Percentiles rank a stretch among this genome's conserved stretches.
Conservation (phyloP, 2,329 filamentous ascomycete genomes). For the Amauroascus verrucosus region DNA sequence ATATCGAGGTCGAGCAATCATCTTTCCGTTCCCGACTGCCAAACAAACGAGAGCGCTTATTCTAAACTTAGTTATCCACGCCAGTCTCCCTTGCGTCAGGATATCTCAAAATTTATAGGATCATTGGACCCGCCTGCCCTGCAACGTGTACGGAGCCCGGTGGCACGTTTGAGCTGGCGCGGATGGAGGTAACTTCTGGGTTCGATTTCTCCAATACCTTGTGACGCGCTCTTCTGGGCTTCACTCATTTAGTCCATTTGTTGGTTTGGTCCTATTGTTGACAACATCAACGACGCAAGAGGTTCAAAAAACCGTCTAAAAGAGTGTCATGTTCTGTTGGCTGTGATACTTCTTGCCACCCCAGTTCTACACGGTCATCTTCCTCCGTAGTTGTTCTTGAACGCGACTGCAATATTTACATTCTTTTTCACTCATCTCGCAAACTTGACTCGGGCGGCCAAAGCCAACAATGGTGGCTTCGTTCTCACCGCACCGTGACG, state of each 20-base stretch:
- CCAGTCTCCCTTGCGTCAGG: slow-evolving; percentile 1
- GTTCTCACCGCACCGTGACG: slow-evolving; percentile 41
- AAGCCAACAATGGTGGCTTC: slow-evolving; percentile 35
- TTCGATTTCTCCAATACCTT: neutral
- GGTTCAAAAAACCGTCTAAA: neutral
- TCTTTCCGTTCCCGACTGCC: neutral
- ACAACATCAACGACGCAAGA: neutral
- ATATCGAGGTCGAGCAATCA: neutral
- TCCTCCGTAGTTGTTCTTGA: slow-evolving; percentile 18
- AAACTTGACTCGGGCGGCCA: slow-evolving; percentile 31
- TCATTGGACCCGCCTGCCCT: neutral
- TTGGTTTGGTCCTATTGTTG: neutral
- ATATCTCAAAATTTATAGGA: neutral
- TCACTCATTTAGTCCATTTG: neutral
- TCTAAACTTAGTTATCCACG: neutral
- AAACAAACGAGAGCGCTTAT: slow-evolving; percentile 4
- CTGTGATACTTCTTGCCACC: neutral
- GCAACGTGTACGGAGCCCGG: slow-evolving; percentile 3
- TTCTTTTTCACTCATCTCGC: slow-evolving; percentile 34
- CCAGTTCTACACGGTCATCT: too few species aligned
- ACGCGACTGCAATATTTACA: slow-evolving; percentile 39
- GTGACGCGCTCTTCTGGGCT: neutral
- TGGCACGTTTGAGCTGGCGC: slow-evolving; percentile 10
- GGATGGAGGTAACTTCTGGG: slow-evolving; percentile 8
- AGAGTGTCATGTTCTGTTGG: neutral